Conservation (phyloP, 2,329 filamentous ascomycete genomes). For the Diaporthe amygdali region DNA sequence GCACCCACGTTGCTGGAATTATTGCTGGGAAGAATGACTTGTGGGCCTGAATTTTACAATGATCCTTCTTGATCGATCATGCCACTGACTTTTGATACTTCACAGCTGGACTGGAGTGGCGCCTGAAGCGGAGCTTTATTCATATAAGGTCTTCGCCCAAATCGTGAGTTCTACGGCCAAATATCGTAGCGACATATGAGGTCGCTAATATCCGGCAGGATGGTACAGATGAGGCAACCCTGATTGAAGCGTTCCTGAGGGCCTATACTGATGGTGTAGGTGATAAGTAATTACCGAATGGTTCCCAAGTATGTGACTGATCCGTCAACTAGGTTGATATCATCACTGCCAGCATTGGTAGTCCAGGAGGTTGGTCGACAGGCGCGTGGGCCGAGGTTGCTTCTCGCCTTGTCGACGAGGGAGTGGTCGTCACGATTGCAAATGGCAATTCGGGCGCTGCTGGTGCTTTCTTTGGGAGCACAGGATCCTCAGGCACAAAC, state of each 20-base stretch:
- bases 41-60: background rate
- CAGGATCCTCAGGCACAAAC: constrained; percentile 44
- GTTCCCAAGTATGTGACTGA: background rate
- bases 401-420: constrained; percentile 47
- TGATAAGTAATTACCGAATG: too few relatives aligned
- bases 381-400: constrained; percentile 41
- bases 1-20: background rate
- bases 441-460: constrained; percentile 50
- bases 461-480: constrained; percentile 46
- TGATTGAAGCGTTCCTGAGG: background rate
- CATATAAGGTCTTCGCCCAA: constrained; percentile 1
- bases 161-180: background rate
- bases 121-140: background rate
- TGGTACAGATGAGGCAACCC: background rate
- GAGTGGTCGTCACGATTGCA: constrained; percentile 45
- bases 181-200: too few relatives aligned
- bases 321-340: constrained; percentile 34
- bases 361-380: constrained; percentile 35
- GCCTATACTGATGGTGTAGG: background rate
- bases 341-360: constrained; percentile 43
- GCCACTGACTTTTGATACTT: background rate
- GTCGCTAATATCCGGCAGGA: background rate
- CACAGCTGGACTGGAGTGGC: constrained; percentile 1
- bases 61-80: background rate
- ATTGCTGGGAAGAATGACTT: background rate